A percentile compares a stretch with the other conserved stretches of the same genome.
Conservation (phyloP, 2,329 filamentous ascomycete species). For the Madurella fahalii region DNA sequence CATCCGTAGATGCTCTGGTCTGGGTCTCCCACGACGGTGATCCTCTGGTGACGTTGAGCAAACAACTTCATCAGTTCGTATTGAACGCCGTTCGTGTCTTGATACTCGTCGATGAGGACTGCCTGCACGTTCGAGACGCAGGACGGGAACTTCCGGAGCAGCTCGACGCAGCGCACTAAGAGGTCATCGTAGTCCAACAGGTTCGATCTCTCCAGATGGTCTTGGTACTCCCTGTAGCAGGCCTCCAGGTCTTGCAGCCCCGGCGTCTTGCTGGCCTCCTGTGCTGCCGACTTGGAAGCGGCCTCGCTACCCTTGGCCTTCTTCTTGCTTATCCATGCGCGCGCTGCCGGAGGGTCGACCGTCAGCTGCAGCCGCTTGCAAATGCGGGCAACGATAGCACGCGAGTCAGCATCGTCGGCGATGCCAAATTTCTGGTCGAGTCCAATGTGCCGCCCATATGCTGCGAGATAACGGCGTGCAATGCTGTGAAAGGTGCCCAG, state of each 20-base stretch:
- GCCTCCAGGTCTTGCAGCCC: constrained; percentile 58
- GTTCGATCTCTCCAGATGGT: constrained; percentile 68
- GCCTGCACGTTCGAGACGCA: constrained; percentile 88
- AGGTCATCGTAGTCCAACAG: constrained; percentile 94
- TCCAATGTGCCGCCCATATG: constrained; percentile 81
- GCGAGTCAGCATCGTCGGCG: constrained; percentile 77
- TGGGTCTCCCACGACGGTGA: constrained; percentile 93
- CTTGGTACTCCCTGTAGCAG: constrained; percentile 73
- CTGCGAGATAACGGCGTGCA: constrained; percentile 74
- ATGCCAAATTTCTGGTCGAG: constrained; percentile 83
- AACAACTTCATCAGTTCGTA: constrained; percentile 92
- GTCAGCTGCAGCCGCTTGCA: constrained; percentile 67
- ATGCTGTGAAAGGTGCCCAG: constrained; percentile 96
- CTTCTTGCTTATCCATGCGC: constrained; percentile 68
- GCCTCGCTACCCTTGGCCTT: constrained; percentile 53
- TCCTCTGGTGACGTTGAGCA: constrained; percentile 65
- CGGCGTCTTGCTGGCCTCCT: constrained; percentile 25
- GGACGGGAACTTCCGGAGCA: constrained; percentile 67
- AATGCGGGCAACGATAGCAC: constrained; percentile 75
- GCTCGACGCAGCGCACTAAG: constrained; percentile 74
- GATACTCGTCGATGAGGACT: constrained; percentile 94
- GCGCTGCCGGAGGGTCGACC: constrained; percentile 67
- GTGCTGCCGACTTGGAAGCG: constrained; percentile 39
- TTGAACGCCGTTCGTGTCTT: constrained; percentile 93
- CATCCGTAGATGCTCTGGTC: constrained; percentile 99